Conservation (phyloP, 148 eudicot genomes). For the Vaccinium macrocarpon region DNA sequence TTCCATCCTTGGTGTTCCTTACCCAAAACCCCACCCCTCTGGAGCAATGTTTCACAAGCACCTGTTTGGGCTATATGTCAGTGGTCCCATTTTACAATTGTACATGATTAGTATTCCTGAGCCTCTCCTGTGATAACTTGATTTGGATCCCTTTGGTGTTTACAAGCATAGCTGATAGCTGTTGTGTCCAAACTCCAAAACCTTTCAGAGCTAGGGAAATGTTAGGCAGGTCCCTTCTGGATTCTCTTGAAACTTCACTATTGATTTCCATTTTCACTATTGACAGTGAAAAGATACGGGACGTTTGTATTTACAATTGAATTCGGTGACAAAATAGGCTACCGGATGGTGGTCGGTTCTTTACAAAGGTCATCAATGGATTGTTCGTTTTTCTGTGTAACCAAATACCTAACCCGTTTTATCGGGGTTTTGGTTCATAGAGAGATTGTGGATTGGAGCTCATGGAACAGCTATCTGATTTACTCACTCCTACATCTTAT, state of each 20-base stretch:
- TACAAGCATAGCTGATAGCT: not conserved
- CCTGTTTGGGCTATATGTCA: slow-evolving; percentile 12
- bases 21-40: not conserved
- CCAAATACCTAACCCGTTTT: not conserved
- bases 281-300: not conserved
- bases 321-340: too few relatives aligned
- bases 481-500: too few relatives aligned
- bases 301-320: not conserved
- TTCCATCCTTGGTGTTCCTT: not conserved
- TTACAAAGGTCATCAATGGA: not conserved
- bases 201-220: not conserved
- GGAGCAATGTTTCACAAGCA: not conserved
- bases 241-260: not conserved
- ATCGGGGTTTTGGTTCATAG: too few relatives aligned
- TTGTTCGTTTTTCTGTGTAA: not conserved
- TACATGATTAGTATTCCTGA: not conserved
- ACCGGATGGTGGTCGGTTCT: too few relatives aligned
- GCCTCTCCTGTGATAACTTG: not conserved
- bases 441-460: too few relatives aligned
- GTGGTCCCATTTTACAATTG: slow-evolving; percentile 4
- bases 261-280: not conserved
- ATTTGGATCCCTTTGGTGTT: not conserved
- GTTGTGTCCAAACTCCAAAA: not conserved
- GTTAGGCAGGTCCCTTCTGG: slow-evolving; percentile 17
- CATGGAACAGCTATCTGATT: too few relatives aligned